Percentiles rank a stretch among this genome's conserved stretches.
Conservation (phyloP, 148 eudicot species). For the Talinum fruticosum region DNA sequence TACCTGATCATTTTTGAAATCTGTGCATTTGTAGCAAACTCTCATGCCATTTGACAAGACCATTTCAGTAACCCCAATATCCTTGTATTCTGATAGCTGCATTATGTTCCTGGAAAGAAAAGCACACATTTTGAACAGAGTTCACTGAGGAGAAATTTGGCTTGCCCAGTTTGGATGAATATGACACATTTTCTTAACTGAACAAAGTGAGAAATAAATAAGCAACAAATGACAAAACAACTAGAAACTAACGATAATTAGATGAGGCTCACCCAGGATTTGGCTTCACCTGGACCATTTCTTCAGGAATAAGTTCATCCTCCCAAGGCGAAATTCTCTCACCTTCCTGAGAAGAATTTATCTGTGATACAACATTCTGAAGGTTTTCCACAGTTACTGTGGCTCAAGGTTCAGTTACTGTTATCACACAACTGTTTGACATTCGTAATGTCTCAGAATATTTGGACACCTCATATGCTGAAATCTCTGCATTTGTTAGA, state of each 20-base stretch:
- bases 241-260: not conserved
- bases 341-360: slow-evolving; percentile 48
- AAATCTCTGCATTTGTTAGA: slow-evolving; percentile 37
- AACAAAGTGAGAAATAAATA: not conserved
- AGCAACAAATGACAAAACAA: not conserved
- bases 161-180: too few species aligned
- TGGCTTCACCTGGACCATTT: slow-evolving; percentile 55
- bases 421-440: slow-evolving; percentile 52
- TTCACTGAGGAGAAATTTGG: too few species aligned
- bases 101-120: slow-evolving; percentile 41
- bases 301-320: slow-evolving; percentile 68
- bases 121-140: not conserved
- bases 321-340: slow-evolving; percentile 52
- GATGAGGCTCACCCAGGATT: slow-evolving; percentile 51
- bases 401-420: slow-evolving; percentile 63
- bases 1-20: slow-evolving; percentile 87
- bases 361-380: slow-evolving; percentile 38
- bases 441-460: slow-evolving; percentile 55
- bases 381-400: slow-evolving; percentile 58
- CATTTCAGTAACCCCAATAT: slow-evolving; percentile 66
- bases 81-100: slow-evolving; percentile 45
- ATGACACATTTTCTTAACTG: too few species aligned
- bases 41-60: slow-evolving; percentile 77
- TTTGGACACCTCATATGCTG: slow-evolving; percentile 57
- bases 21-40: slow-evolving; percentile 80